Evolutionary conservation across 495 filamentous ascomycete species (phyloP).

Genomic region (Hypoxylon fuscum): DNA sequence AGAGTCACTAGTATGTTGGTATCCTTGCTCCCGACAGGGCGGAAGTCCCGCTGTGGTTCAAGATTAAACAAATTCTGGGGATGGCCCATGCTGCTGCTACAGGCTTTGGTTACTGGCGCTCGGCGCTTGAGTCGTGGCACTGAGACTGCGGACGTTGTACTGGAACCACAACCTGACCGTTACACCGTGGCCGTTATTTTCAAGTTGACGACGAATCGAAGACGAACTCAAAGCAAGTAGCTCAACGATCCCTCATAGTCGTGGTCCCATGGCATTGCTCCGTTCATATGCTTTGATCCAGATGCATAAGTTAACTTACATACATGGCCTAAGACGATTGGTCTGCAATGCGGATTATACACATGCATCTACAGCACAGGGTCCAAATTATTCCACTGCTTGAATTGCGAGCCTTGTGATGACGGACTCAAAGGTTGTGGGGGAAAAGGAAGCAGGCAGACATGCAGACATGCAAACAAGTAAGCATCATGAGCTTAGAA

Average conservation of each 20-base stretch:
- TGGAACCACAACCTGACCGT: constrained; percentile 22
- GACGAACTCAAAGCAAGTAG: constrained; percentile 1
- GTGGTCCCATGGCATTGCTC: constrained; percentile 33
- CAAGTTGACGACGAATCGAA: constrained; percentile 28
- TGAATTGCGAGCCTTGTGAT: constrained; percentile 15
- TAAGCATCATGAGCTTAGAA: constrained; percentile 18
- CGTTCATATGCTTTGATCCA: constrained; percentile 20
- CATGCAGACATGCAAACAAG: constrained; percentile 8
- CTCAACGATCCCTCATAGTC: constrained; percentile 12
- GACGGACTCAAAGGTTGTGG: constrained; percentile 13
- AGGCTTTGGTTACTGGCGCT: constrained; percentile 23
- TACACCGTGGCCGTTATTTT: constrained; percentile 13
- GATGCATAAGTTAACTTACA: constrained; percentile 34
- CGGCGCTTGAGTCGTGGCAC: constrained; percentile 32
- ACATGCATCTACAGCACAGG: constrained; percentile 14
- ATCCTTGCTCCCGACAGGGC: constrained; percentile 36
- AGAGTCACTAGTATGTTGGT: constrained; percentile 15
- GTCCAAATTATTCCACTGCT: constrained; percentile 1
- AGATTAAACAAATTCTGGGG: constrained; percentile 37
- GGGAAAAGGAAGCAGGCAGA: constrained; percentile 11
- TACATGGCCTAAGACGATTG: constrained; percentile 38
- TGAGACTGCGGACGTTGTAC: constrained; percentile 28
- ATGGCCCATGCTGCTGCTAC: constrained; percentile 20
- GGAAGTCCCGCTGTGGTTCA: constrained; percentile 36
- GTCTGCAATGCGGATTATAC: constrained; percentile 16